Percentiles rank a stretch among this genome's conserved stretches.
phyloP scores from a whole-genome alignment of 2,329 filamentous ascomycete species.

The Epichloe hybrida region DNA sequence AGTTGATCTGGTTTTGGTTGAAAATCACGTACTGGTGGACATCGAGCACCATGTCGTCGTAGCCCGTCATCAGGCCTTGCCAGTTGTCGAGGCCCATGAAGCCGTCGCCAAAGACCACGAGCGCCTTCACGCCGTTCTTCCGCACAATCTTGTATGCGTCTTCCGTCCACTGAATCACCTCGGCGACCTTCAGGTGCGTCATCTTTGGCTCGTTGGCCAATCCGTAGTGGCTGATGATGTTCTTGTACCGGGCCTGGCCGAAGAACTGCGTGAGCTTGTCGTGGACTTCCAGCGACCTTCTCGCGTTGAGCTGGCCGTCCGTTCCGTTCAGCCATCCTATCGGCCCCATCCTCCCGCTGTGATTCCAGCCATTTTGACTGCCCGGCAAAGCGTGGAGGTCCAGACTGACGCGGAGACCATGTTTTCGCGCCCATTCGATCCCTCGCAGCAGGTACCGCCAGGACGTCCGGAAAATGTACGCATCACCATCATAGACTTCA shows the following conservation, averaged over 20 bases:
- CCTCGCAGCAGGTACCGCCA: slow-evolving; percentile 89
- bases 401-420: slow-evolving; percentile 83
- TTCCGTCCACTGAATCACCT: slow-evolving; percentile 69
- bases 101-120: slow-evolving; percentile 81
- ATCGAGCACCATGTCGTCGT: slow-evolving; percentile 71
- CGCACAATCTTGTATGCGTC: slow-evolving; percentile 60
- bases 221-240: slow-evolving; percentile 85
- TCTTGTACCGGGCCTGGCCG: slow-evolving; percentile 81
- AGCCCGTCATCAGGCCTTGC: slow-evolving; percentile 65
- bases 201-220: slow-evolving; percentile 91
- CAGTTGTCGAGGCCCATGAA: slow-evolving; percentile 87
- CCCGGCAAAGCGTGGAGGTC: slow-evolving; percentile 87
- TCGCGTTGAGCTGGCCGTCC: slow-evolving; percentile 61
- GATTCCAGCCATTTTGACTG: slow-evolving; percentile 96
- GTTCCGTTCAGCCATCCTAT: slow-evolving; percentile 91
- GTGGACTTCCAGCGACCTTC: slow-evolving; percentile 78
- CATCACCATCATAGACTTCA: slow-evolving; percentile 68
- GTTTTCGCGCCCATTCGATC: slow-evolving; percentile 87
- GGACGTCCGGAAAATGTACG: slow-evolving; percentile 72
- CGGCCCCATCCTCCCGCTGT: slow-evolving; percentile 68
- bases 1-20: slow-evolving; percentile 74
- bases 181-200: slow-evolving; percentile 50
- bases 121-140: slow-evolving; percentile 57
- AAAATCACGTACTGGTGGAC: slow-evolving; percentile 99
- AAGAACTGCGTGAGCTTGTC: slow-evolving; percentile 84